Conservation (phyloP, 177 flowering plant genomes). For the Vitis hybrid region DNA sequence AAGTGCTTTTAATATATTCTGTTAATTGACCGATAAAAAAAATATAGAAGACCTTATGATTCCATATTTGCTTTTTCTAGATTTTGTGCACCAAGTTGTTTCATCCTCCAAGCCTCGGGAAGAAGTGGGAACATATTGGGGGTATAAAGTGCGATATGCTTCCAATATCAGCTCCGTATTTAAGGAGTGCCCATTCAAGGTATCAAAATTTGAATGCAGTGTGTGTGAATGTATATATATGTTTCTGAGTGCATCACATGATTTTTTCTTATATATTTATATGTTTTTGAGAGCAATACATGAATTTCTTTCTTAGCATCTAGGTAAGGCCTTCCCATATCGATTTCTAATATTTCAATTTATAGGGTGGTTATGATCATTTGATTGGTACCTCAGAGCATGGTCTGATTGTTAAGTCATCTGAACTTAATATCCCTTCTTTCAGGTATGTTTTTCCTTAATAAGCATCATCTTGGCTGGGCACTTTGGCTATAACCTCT, state of each 20-base stretch:
- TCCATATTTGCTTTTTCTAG: constrained; percentile 30
- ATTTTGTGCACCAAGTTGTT: constrained; percentile 53
- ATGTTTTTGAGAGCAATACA: neutral
- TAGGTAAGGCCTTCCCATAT: neutral
- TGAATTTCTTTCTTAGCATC: neutral
- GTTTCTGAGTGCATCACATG: too few species aligned
- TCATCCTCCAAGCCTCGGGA: constrained; percentile 72
- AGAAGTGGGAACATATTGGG: constrained; percentile 85
- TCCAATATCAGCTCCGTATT: constrained; percentile 68
- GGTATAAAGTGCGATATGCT: constrained; percentile 95
- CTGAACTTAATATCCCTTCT: constrained; percentile 67
- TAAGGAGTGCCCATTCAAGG: constrained; percentile 74
- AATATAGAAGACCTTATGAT: neutral
- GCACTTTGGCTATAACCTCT: neutral
- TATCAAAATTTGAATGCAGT: constrained; percentile 16
- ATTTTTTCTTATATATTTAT: neutral
- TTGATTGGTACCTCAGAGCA: constrained; percentile 95
- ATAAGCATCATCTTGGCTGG: neutral
- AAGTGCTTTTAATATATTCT: too few species aligned
- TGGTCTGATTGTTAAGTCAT: constrained; percentile 65
- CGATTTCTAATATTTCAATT: constrained; percentile 7
- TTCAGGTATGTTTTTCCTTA: constrained; percentile 58
- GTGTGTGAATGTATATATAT: too few species aligned
- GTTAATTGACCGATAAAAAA: neutral
- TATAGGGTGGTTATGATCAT: constrained; percentile 87